A percentile compares a stretch with the other conserved stretches of the same genome.
phyloP scores from a whole-genome alignment of 176 grass and related monocot genomes.

The Cenchrus purpureus region DNA sequence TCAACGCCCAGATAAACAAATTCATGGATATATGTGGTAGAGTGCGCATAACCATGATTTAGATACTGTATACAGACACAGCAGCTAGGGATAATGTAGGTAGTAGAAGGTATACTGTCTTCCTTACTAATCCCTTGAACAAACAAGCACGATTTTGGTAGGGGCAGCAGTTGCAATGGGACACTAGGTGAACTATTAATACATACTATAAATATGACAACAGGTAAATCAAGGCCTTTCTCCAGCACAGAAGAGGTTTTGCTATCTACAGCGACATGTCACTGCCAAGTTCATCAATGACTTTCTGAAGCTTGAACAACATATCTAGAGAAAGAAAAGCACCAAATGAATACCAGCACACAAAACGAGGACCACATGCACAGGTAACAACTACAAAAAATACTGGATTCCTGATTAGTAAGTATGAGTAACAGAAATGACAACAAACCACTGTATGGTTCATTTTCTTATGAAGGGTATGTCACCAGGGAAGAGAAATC shows the following conservation, averaged over 20 bases:
- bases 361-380: constrained; percentile 5
- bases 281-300: constrained; percentile 69
- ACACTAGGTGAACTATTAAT: neutral
- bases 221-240: constrained; percentile 8
- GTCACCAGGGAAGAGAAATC: neutral
- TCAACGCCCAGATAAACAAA: too few species aligned
- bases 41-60: neutral
- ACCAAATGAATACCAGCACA: neutral
- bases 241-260: neutral
- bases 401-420: constrained; percentile 9
- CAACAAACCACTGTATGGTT: neutral
- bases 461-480: neutral
- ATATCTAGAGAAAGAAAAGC: constrained; percentile 55
- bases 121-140: neutral
- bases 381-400: neutral
- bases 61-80: neutral
- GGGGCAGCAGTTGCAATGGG: constrained; percentile 6
- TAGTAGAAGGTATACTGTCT: neutral
- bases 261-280: constrained; percentile 54
- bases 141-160: neutral
- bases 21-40: neutral
- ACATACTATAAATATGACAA: constrained; percentile 5
- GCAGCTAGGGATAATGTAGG: neutral
- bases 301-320: constrained; percentile 63
- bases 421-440: constrained; percentile 7